Conservation (phyloP, 148 eudicot species). For the Amaranthus cruentus region DNA sequence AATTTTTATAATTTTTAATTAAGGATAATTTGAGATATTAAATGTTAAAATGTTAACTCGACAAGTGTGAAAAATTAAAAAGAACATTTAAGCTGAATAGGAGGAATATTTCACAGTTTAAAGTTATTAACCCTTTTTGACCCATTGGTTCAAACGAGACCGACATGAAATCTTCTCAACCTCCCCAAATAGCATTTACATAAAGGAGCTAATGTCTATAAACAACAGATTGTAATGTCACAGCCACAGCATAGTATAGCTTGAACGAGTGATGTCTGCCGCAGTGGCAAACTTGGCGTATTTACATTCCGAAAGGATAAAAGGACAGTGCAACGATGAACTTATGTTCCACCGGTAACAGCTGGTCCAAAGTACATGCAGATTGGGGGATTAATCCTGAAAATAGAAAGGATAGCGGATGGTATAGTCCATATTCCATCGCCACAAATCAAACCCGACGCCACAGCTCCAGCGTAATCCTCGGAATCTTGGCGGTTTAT, state of each 20-base stretch:
- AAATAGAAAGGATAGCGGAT: slow-evolving; percentile 38
- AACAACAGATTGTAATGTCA: neutral
- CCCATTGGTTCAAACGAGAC: too few species aligned
- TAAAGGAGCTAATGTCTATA: neutral
- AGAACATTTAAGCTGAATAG: too few species aligned
- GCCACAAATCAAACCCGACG: slow-evolving; percentile 47
- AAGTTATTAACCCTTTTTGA: too few species aligned
- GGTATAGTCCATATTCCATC: slow-evolving; percentile 52
- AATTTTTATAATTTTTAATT: too few species aligned
- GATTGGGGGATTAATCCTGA: slow-evolving; percentile 42
- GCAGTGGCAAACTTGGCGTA: neutral
- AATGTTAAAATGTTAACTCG: too few species aligned
- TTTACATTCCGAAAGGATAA: slow-evolving; percentile 4
- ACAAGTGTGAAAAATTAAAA: too few species aligned
- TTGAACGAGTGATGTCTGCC: neutral
- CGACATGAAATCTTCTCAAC: neutral
- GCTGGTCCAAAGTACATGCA: slow-evolving; percentile 49
- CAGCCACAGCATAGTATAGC: neutral
- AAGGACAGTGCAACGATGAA: neutral
- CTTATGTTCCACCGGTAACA: slow-evolving; percentile 1
- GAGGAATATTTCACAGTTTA: too few species aligned
- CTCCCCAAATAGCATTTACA: neutral
- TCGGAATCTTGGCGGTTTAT: slow-evolving; percentile 32
- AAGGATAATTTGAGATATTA: too few species aligned
- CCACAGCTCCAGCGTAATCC: slow-evolving; percentile 41